Base-by-base conservation (phyloP, 164 flowering plant species). In the Paratinospora sagittata region DNA sequence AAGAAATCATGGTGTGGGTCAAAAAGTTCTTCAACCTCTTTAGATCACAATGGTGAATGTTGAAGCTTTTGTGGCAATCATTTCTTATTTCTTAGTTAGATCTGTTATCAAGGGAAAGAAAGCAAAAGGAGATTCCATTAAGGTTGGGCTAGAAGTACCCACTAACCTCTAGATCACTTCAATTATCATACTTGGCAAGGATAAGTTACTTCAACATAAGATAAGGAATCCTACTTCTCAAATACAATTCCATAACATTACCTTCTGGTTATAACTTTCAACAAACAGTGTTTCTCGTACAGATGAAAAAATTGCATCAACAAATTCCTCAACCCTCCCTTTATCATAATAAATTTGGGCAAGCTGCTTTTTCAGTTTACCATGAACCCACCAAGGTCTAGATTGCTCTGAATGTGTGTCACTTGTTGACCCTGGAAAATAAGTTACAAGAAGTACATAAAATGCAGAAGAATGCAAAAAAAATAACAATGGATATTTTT, bases 331-430 rank as follows among this genome's bases (percentile, higher is more conserved):
- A 65, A 78, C 72, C 88, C 81, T 81, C 47, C 86, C 91, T 78
- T 82, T 89, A 24, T 79, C 74, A 75, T 81, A 82, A 78, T 89
- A 90, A 64, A 89, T 85, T 30, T 76, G 67, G 39, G 84, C 80
- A 75, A 92, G 89, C 71, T 81, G 86, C 77, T 87, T 34, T 76
- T 82, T 90, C 60, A 92, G 75, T 74, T 78, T 85, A 72, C 78
- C 88, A 78, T 81, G 65, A 63, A 70, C 74, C 94, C 96, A 90
- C 97, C 97, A 92, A 34, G 85, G 84, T 27, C 83, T 82, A 10
- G 75, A 45, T 67, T 57, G 72, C 33, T 73, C 79, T 16, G 78
- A 70, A 71, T 57, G 63, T 45, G 16, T 3, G 24, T 80, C 75
- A 64, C 13, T 34, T 69, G 75, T 47, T 70, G 83, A 69, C 21